phyloP scores from a whole-genome alignment of 441 rosid species.

The Gossypium gossypioides region DNA sequence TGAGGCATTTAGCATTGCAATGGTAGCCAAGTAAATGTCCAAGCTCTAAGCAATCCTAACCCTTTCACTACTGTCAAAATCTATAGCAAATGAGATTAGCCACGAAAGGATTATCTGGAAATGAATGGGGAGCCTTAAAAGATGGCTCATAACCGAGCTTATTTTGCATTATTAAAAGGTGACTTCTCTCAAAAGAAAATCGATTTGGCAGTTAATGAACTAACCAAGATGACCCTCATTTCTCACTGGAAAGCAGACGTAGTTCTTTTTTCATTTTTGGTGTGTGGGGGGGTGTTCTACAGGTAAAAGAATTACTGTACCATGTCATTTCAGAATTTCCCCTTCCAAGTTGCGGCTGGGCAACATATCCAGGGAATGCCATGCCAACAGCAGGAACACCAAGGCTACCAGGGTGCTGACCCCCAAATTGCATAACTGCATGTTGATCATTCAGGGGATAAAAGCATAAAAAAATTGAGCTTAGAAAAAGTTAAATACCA shows the following conservation, averaged over 20 bases:
- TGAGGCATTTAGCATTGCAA: background rate
- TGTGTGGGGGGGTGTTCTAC: background rate
- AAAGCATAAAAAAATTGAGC: background rate
- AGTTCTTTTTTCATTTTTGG: background rate
- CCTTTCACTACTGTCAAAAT: background rate
- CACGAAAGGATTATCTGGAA: background rate
- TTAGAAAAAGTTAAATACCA: background rate
- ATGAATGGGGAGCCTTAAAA: background rate
- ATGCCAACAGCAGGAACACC: slow-evolving; percentile 91
- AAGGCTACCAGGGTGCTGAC: slow-evolving; percentile 80
- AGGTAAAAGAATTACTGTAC: slow-evolving; percentile 27
- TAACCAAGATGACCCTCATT: background rate
- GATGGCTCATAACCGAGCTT: background rate
- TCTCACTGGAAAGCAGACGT: background rate
- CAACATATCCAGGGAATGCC: slow-evolving; percentile 97
- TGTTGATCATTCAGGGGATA: slow-evolving; percentile 12
- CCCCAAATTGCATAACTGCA: slow-evolving; percentile 80
- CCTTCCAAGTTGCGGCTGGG: slow-evolving; percentile 73
- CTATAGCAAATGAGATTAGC: background rate
- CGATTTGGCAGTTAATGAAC: background rate
- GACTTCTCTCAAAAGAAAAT: background rate
- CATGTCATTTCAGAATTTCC: slow-evolving; percentile 96
- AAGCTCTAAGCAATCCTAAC: background rate
- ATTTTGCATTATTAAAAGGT: background rate
- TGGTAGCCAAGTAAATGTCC: background rate